phyloP scores from a whole-genome alignment of 805 yeast genomes.

The Groenewaldozyma tartarivorans region DNA sequence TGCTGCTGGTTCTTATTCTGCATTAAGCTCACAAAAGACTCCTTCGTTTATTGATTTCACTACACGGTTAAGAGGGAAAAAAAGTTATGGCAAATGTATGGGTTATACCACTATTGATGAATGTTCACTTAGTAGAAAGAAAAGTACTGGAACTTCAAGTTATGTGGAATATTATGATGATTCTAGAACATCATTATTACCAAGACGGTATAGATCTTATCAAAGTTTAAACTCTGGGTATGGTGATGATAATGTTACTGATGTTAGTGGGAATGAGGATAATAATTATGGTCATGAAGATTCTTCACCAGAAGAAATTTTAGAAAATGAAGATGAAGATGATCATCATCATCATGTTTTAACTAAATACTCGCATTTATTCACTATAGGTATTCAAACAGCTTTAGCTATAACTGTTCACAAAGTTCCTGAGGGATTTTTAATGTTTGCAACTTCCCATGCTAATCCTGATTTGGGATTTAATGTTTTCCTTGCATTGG shows the following conservation, averaged over 20 bases:
- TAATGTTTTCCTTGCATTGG: slow-evolving; percentile 72
- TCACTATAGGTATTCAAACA: slow-evolving; percentile 86
- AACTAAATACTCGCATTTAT: slow-evolving; percentile 66
- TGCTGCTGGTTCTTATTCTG: not conserved
- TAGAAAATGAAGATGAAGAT: slow-evolving; percentile 7
- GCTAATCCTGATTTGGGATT: slow-evolving; percentile 65
- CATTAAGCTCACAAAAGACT: not conserved
- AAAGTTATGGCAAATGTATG: slow-evolving; percentile 36
- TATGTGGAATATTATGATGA: not conserved
- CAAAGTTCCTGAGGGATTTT: slow-evolving; percentile 91
- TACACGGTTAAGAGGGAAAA: slow-evolving; percentile 16
- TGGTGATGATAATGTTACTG: not conserved
- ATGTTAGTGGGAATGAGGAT: not conserved
- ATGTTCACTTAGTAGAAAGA: slow-evolving; percentile 6
- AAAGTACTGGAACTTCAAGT: not conserved
- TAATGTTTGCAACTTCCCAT: slow-evolving; percentile 67
- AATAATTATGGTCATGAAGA: not conserved
- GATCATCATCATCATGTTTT: slow-evolving; percentile 64
- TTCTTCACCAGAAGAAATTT: not conserved
- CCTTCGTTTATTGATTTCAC: slow-evolving; percentile 15
- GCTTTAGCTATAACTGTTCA: slow-evolving; percentile 80
- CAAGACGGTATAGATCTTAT: not conserved
- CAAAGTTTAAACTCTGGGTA: not conserved
- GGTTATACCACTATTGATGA: slow-evolving; percentile 30
- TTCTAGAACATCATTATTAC: not conserved